phyloP scores from a whole-genome alignment of 192 early-diverging fungal genomes.

The Podochytrium sp. region DNA sequence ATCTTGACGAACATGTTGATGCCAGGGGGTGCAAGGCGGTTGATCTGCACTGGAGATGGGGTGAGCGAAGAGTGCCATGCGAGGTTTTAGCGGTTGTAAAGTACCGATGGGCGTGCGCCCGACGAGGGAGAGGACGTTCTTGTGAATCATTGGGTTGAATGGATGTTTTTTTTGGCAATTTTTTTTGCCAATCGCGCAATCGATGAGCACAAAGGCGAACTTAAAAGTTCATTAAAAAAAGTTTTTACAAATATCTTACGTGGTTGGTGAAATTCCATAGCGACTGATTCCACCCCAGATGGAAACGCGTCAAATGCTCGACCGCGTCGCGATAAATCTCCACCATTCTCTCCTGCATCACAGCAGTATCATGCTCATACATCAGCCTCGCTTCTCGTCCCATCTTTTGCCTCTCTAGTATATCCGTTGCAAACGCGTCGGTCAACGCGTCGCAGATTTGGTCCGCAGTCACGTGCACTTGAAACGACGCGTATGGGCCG shows the following conservation, averaged over 20 bases:
- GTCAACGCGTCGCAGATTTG: background rate
- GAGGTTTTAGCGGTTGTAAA: no score
- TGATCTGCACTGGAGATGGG: conserved; percentile 36
- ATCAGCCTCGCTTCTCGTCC: background rate
- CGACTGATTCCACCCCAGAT: no score
- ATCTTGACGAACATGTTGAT: conserved; percentile 91
- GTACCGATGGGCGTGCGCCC: background rate
- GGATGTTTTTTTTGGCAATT: background rate
- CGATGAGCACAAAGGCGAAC: no score
- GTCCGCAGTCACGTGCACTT: background rate
- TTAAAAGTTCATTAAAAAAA: no score
- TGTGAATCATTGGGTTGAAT: background rate
- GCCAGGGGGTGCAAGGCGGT: conserved; percentile 50
- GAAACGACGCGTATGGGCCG: background rate
- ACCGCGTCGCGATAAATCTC: background rate
- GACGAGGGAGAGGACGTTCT: background rate
- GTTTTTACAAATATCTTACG: no score
- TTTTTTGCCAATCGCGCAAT: no score
- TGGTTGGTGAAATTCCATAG: no score
- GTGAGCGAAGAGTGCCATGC: no score
- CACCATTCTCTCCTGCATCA: background rate
- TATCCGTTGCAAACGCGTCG: background rate
- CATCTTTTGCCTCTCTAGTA: background rate
- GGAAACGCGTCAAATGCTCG: background rate
- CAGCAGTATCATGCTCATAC: background rate